Evolutionary conservation across 2,329 filamentous ascomycete species (phyloP), one percentile per base, ranked within the genome.

Genomic region (Ophiostoma fasciatum): DNA sequence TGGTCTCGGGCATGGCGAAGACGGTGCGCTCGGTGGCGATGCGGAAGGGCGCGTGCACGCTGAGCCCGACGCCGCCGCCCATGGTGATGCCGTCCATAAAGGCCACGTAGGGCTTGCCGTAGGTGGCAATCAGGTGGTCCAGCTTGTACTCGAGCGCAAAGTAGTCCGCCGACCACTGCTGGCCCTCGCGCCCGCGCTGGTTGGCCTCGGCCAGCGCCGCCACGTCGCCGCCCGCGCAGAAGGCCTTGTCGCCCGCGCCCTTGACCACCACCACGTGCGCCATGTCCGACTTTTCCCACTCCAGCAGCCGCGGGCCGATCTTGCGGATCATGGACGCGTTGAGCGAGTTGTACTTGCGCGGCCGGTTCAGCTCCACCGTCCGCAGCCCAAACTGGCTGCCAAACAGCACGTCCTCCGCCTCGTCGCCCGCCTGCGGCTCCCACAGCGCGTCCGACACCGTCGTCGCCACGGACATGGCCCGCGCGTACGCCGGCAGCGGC

Each of bases 11-110:
- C 90, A 98, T 98, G 48, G 92, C 87, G 51, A 98, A 96, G 32
- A 93, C 62, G 6, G 90, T 98, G 53, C 79, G 80, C 61, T 98
- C 90, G 3, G 90, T 98, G 26, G 90, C 90, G 53, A 98, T 93
- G 42, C 90, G 72, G 68, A 98, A 88, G 4, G 90, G 92, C 3
- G 90, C 88, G 59, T 98, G 92, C 35, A 94, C 73, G 56, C 82
- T 92, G 38, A 98, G 71, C 7, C 90, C 90, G 36, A 96, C 90
- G 46, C 90, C 90, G 38, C 90, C 90, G 38, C 90, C 90, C 90
- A 98, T 98, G 35, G 92, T 98, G 56, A 94, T 82, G 41, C 90
- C 90, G 52, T 98, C 90, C 78, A 98, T 92, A 53, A 96, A 81
- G 22, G 90, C 82, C 35, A 98, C 74, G 52, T 90, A 93, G 0